Conservation (phyloP, 2,329 filamentous ascomycete species). For the Colletotrichum gigasporum region DNA sequence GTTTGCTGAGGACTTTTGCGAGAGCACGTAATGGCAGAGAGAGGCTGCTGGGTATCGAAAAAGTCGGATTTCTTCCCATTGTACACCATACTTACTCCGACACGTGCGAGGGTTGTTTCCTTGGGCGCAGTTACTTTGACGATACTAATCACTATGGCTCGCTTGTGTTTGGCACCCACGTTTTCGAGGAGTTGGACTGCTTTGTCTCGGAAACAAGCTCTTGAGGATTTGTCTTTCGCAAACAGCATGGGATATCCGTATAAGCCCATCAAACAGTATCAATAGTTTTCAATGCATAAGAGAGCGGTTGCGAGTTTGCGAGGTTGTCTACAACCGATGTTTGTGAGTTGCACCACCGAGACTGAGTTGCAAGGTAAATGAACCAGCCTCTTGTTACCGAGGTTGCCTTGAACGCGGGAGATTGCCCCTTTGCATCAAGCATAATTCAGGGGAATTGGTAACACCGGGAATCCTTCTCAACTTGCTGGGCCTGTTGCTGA, state of each 20-base stretch:
- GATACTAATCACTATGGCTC: not conserved
- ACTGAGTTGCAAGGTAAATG: too few species aligned
- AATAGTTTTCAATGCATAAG: not conserved
- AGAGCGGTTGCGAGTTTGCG: not conserved
- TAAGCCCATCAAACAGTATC: not conserved
- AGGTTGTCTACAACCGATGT: too few species aligned
- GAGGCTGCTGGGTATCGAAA: not conserved
- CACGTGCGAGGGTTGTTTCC: not conserved
- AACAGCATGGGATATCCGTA: not conserved
- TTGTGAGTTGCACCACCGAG: too few species aligned
- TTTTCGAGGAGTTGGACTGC: not conserved
- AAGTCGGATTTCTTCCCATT: not conserved
- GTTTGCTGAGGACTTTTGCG: conserved; percentile 62
- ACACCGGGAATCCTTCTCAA: not conserved
- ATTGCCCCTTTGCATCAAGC: too few species aligned
- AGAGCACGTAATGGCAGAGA: not conserved
- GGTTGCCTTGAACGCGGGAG: too few species aligned
- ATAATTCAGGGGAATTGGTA: not conserved
- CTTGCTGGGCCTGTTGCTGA: not conserved
- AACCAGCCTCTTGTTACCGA: too few species aligned
- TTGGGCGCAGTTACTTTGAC: not conserved
- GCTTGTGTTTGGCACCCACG: not conserved
- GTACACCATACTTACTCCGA: not conserved
- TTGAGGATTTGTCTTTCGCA: not conserved
- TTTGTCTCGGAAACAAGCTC: not conserved